phyloP scores from a whole-genome alignment of 2,329 filamentous ascomycete species.

The Cladophialophora exuberans region DNA sequence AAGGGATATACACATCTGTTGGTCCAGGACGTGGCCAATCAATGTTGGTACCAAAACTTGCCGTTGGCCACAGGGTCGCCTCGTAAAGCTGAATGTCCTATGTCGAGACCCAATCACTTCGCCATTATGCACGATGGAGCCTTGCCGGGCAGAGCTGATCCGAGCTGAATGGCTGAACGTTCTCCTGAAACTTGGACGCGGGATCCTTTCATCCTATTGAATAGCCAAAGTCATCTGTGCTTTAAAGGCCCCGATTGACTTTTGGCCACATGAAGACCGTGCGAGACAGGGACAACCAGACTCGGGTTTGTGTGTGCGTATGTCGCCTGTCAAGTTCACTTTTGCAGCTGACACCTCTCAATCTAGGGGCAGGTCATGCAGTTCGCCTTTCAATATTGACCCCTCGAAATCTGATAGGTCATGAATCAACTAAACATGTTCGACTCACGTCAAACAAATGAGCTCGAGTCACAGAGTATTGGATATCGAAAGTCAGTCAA shows the following conservation, averaged over 20 bases:
- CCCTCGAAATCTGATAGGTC: background rate
- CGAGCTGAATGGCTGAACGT: conserved; percentile 3
- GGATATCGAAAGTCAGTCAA: background rate
- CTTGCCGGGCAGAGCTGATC: conserved; percentile 8
- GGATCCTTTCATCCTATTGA: background rate
- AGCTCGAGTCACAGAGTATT: conserved; percentile 7
- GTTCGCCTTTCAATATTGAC: background rate
- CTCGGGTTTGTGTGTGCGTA: background rate
- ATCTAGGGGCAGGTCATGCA: background rate
- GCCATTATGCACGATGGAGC: conserved; percentile 23
- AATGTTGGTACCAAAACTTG: background rate
- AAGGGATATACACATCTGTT: too few species aligned
- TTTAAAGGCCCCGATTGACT: background rate
- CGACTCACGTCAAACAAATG: conserved; percentile 1
- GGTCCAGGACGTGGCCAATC: too few species aligned
- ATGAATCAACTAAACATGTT: background rate
- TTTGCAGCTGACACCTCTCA: conserved; percentile 3
- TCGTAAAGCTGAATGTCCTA: conserved; percentile 16
- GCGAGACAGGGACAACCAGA: background rate
- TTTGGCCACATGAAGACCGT: background rate
- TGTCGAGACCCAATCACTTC: conserved; percentile 18
- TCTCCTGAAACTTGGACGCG: background rate
- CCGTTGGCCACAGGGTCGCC: background rate
- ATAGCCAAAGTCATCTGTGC: background rate
- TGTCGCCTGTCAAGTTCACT: background rate